A percentile compares a stretch with the other conserved stretches of the same genome.
These are phyloP conservation scores for Chloromonas sp. DNA, from an alignment of 163 green algal genomes.

Conservation along the genomic window DNA sequence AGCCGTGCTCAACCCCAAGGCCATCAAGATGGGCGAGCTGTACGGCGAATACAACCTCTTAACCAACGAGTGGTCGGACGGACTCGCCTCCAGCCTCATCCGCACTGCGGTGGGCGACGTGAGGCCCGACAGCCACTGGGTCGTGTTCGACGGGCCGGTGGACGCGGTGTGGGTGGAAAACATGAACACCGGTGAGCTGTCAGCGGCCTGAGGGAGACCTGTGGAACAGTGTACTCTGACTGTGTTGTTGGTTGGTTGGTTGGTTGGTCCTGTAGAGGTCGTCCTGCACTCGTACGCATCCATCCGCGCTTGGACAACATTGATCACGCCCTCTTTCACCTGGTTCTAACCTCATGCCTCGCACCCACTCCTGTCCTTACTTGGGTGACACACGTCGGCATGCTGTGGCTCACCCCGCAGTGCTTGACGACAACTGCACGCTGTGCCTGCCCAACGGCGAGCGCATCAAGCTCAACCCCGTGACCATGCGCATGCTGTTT, in stretches of 20 bases:
- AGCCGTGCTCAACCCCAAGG: constrained; percentile 77
- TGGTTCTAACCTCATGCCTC: too few species aligned
- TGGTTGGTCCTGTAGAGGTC: too few species aligned
- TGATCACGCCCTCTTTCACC: neutral
- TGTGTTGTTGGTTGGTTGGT: too few species aligned
- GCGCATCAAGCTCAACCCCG: constrained; percentile 64
- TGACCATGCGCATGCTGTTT: constrained; percentile 74
- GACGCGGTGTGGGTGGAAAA: constrained; percentile 83
- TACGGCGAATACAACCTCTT: constrained; percentile 68
- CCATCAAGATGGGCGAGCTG: constrained; percentile 67
- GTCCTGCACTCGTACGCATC: neutral
- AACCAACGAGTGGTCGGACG: constrained; percentile 74
- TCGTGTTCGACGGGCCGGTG: constrained; percentile 81
- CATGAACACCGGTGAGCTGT: constrained; percentile 55
- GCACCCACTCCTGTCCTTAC: too few species aligned
- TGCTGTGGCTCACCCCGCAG: constrained; percentile 15
- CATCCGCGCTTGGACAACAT: neutral
- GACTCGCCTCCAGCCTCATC: constrained; percentile 58
- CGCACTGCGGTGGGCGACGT: constrained; percentile 41
- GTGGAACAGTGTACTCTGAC: too few species aligned
- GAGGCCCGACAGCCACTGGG: constrained; percentile 16
- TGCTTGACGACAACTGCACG: constrained; percentile 73
- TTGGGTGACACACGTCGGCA: neutral
- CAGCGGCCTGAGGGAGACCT: too few species aligned
- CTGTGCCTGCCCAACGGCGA: constrained; percentile 41